Base-by-base conservation (phyloP, 208 protist species). In the Trichomonas vaginalis region DNA sequence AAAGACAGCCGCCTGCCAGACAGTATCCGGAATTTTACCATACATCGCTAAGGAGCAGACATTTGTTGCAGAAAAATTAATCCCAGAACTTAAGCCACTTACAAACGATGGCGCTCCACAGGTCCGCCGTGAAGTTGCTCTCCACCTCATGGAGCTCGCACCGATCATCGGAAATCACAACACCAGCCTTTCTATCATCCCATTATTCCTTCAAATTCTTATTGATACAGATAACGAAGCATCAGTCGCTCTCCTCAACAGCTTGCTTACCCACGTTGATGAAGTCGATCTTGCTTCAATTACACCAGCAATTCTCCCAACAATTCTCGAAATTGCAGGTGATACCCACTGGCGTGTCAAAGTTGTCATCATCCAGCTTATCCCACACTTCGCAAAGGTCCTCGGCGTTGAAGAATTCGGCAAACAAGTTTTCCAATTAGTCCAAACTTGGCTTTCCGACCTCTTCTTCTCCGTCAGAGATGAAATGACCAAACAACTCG, bases 311-410 rank as follows among this genome's bases (percentile, higher is more conserved):
- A 92, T 92, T 51, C 39, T 92, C 9, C 86, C 86, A 56, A 45
- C 46, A 48, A 92, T 92, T 92, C 45, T 92, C 17, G 86, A 92
- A 51, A 92, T 92, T 92, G 86, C 86, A 2, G 32, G 45, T 15
- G 86, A 92, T 39, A 92, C 86, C n/a, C 86, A 92, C 86, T 92
- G 86, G 86, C 86, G 86, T 39, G 86, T 92, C 17, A 92, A 92
- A 32, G 40, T 48, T 51, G 86, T 92, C 46, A 92, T 92, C 86
- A 92, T 92, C n/a, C 48, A 92, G 35, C 45, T 92, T 35, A 92
- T 92, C 27, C 86, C 86, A 51, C 46, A 42, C 12, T 92, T 92
- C 37, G 86, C 86, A 49, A 48, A 92, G 12, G 45, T 92, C 14
- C 37, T 92, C 17, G 86, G 86, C 27, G 10, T 47, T 39, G 86